Base-by-base conservation (phyloP, 371 early-diverging fungal genomes). In the Mucor mucedo region DNA sequence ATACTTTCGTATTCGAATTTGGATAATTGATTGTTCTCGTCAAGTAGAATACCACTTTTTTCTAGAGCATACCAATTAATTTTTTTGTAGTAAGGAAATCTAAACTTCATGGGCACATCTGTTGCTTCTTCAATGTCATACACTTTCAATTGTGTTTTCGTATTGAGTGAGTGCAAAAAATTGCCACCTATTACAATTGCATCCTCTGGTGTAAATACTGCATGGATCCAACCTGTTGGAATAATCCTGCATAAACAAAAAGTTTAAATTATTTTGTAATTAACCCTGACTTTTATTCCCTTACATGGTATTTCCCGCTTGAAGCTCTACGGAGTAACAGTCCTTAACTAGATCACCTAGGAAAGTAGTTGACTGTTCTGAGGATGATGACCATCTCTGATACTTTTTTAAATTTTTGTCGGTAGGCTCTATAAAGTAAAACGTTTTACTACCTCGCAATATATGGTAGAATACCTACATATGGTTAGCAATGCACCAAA, bases 211-310 rank as follows among this genome's bases (percentile, higher is more conserved):
- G 96, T 97, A 63, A 87, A 91, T 3, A 96, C 96, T 0, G 95
- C 92, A 76, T 97, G 96, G 58, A 97, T 96, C 97, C 97, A 97
- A 21, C 96, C 97, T 14, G 93, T 85, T 6, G 97, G 97, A 57
- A 97, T 95, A 39, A 95, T 85, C 83, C 94, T 89, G 33, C 16
- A 21, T 2, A 9, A 9, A 35, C 8, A 35, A 35, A 35, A 35
- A 35, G 21, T 21, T 21, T 21, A 21, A 21, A 21, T 21, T 21
- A 21, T 21, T 21, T 21, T 21, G 21, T 21, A 21, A 21, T 21
- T 1, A 21, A 21, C 21, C 21, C 21, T 21, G 21, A 21, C 21
- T 21, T 21, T 21, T 21, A 21, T 27, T 6, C 21, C 38, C 81
- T 78, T 86, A 90, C 90, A 89, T 85, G 30, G 93, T 93, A 60